phyloP scores from a whole-genome alignment of 2,329 filamentous ascomycete genomes.

The Colletotrichum sp. region DNA sequence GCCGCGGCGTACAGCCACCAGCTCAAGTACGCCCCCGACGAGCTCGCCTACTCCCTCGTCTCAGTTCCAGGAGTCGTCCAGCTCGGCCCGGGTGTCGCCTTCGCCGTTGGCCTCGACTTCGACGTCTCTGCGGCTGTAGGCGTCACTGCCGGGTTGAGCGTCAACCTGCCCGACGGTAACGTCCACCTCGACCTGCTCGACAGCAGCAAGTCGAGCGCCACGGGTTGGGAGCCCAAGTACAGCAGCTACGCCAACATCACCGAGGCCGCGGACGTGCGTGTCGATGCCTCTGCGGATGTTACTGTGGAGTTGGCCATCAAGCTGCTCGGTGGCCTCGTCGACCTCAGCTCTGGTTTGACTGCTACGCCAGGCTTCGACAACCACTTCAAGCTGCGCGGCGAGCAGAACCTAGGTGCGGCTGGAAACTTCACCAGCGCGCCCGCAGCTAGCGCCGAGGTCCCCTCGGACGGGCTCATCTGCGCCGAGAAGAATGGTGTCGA shows the following conservation, averaged over 20 bases:
- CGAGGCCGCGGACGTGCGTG: slow-evolving; percentile 32
- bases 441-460: slow-evolving; percentile 9
- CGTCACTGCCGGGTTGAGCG: slow-evolving; percentile 33
- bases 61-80: slow-evolving; percentile 44
- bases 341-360: slow-evolving; percentile 42
- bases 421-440: slow-evolving; percentile 11
- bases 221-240: slow-evolving; percentile 42
- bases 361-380: slow-evolving; percentile 41
- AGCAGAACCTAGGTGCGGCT: slow-evolving; percentile 25
- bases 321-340: slow-evolving; percentile 37
- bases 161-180: slow-evolving; percentile 37
- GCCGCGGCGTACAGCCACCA: slow-evolving; percentile 35
- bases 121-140: slow-evolving; percentile 36
- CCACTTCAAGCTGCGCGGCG: slow-evolving; percentile 33
- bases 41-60: slow-evolving; percentile 40
- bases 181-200: slow-evolving; percentile 43
- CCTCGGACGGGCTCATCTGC: slow-evolving; percentile 23
- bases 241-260: slow-evolving; percentile 36
- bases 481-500: slow-evolving; percentile 27
- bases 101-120: slow-evolving; percentile 41
- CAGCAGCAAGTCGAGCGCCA: slow-evolving; percentile 27
- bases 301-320: slow-evolving; percentile 43
- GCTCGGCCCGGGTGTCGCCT: slow-evolving; percentile 40
- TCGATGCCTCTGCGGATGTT: slow-evolving; percentile 38
- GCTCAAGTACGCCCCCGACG: slow-evolving; percentile 38